A percentile compares a stretch with the other conserved stretches of the same genome.
These are phyloP conservation scores for Tolypocladium paradoxum DNA, from an alignment of 2,329 filamentous ascomycete species.

Conservation along the genomic window DNA sequence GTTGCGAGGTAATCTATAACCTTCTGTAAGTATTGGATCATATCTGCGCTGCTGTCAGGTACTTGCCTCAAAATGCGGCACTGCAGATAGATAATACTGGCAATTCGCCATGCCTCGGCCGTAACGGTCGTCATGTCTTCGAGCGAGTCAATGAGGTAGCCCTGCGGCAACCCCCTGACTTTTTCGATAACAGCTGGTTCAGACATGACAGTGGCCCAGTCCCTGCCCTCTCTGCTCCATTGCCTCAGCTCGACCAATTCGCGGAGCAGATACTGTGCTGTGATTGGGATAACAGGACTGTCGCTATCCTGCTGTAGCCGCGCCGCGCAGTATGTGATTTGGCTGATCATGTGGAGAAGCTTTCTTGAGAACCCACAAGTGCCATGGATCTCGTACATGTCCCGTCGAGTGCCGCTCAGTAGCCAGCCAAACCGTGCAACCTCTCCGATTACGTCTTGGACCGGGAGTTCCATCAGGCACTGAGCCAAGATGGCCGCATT, in stretches of 20 bases:
- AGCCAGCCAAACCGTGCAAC: constrained; percentile 26
- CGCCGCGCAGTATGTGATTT: constrained; percentile 26
- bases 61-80: constrained; percentile 27
- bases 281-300: constrained; percentile 19
- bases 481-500: constrained; percentile 28
- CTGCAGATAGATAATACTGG: constrained; percentile 26
- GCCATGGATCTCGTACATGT: constrained; percentile 27
- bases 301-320: constrained; percentile 22
- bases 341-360: constrained; percentile 24
- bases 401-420: constrained; percentile 22
- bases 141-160: constrained; percentile 15
- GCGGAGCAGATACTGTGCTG: constrained; percentile 14
- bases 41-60: neutral
- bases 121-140: constrained; percentile 27
- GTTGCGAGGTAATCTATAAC: constrained; percentile 22
- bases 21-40: neutral
- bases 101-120: constrained; percentile 29
- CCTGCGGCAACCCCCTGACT: constrained; percentile 14
- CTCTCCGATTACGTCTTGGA: constrained; percentile 15
- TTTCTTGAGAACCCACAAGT: constrained; percentile 30
- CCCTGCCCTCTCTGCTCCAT: constrained; percentile 21
- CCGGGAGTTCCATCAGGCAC: constrained; percentile 23
- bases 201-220: constrained; percentile 10
- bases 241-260: constrained; percentile 22
- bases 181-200: constrained; percentile 14